phyloP scores from a whole-genome alignment of 2,329 filamentous ascomycete genomes.

The Alternaria conjuncta region DNA sequence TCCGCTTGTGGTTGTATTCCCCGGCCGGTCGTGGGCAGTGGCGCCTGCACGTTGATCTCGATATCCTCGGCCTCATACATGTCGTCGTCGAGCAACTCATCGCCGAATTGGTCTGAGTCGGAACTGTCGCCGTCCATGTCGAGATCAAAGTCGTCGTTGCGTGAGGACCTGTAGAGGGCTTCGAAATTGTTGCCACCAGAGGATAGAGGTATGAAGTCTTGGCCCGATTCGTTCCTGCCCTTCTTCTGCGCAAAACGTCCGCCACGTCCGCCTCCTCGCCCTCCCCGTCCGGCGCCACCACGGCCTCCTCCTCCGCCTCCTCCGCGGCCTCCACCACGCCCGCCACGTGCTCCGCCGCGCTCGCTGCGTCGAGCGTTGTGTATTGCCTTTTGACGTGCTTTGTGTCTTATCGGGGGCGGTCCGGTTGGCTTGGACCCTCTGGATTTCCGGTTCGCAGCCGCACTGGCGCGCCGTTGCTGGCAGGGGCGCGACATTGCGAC shows the following conservation, averaged over 20 bases:
- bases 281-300: neutral
- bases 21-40: conserved; percentile 1
- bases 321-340: neutral
- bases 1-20: conserved; percentile 9
- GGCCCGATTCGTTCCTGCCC: conserved; percentile 4
- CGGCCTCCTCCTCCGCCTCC: neutral
- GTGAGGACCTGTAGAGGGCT: conserved; percentile 18
- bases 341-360: conserved; percentile 2
- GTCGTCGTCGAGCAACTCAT: conserved; percentile 18
- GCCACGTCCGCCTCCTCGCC: conserved; percentile 5
- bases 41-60: conserved; percentile 31
- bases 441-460: conserved; percentile 26
- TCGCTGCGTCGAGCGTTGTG: conserved; percentile 21
- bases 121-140: conserved; percentile 17
- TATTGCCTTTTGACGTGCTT: conserved; percentile 27
- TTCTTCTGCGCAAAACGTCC: conserved; percentile 11
- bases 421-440: conserved; percentile 15
- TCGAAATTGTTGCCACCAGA: conserved; percentile 25
- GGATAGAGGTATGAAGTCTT: conserved; percentile 21
- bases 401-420: conserved; percentile 24
- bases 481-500: conserved; percentile 33
- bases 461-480: conserved; percentile 33
- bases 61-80: conserved; percentile 25
- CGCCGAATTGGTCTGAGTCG: conserved; percentile 7
- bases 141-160: conserved; percentile 14